A percentile compares a stretch with the other conserved stretches of the same genome.
Evolutionary conservation across 129 eudicot species (phyloP).

Genomic region (Logfia minima): DNA sequence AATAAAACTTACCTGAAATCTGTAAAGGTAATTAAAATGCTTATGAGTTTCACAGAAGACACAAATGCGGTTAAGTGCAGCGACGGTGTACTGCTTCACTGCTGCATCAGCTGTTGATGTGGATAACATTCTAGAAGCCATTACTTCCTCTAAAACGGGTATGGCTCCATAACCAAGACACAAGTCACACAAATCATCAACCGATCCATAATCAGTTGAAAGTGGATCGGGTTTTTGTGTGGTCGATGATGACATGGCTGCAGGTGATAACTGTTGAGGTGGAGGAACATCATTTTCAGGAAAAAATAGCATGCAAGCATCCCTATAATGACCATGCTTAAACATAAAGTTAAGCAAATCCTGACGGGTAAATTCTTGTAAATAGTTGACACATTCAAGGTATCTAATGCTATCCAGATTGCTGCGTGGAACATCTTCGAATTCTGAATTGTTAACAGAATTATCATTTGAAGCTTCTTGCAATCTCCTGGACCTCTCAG

Average conservation of each 20-base stretch:
- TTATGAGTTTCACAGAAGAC: slow-evolving; percentile 86
- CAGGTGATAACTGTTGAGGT: slow-evolving; percentile 62
- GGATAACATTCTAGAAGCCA: slow-evolving; percentile 62
- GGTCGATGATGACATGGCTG: slow-evolving; percentile 66
- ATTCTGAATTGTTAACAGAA: slow-evolving; percentile 39
- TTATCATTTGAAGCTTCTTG: slow-evolving; percentile 59
- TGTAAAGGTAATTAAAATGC: slow-evolving; percentile 84
- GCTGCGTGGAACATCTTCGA: slow-evolving; percentile 90
- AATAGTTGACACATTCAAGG: slow-evolving; percentile 81
- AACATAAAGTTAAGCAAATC: slow-evolving; percentile 86
- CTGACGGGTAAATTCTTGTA: slow-evolving; percentile 86
- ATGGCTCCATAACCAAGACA: slow-evolving; percentile 91
- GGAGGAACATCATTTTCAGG: slow-evolving; percentile 80
- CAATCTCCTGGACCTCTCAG: slow-evolving; percentile 78
- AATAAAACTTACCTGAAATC: slow-evolving; percentile 60
- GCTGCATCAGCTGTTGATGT: slow-evolving; percentile 41
- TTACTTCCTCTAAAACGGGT: slow-evolving; percentile 82
- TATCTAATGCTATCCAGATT: slow-evolving; percentile 80
- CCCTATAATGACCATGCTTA: slow-evolving; percentile 83
- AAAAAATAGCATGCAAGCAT: slow-evolving; percentile 84
- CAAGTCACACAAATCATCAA: slow-evolving; percentile 85
- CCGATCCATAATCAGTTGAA: slow-evolving; percentile 84
- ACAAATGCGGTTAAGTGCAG: slow-evolving; percentile 87
- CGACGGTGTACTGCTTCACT: slow-evolving; percentile 63
- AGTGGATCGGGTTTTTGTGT: slow-evolving; percentile 87